Percentiles rank a stretch among this genome's conserved stretches.
phyloP scores from a whole-genome alignment of 2,329 filamentous ascomycete genomes.

The Erysiphe neolycopersici region DNA sequence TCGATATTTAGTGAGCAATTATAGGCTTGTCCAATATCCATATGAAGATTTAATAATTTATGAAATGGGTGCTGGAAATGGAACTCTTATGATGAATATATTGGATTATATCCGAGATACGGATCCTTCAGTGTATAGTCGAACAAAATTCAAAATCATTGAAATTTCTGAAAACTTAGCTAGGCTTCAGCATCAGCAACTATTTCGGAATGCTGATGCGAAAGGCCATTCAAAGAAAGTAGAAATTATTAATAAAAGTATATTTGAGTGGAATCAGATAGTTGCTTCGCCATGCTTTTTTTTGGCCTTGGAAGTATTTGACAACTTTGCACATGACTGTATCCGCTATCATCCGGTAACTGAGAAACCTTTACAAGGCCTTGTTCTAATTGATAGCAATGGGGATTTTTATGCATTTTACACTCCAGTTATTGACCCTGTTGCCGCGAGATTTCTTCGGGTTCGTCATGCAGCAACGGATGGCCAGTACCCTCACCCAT shows the following conservation, averaged over 20 bases:
- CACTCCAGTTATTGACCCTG: constrained; percentile 49
- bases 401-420: constrained; percentile 96
- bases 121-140: constrained; percentile 76
- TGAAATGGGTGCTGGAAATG: constrained; percentile 94
- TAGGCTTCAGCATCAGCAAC: constrained; percentile 43
- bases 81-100: constrained; percentile 94
- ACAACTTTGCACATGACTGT: constrained; percentile 91
- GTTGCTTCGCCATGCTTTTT: constrained; percentile 94
- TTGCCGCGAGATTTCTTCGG: constrained; percentile 57
- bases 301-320: constrained; percentile 89
- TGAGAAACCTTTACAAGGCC: constrained; percentile 62
- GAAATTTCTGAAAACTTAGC: constrained; percentile 76
- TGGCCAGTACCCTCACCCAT: constrained; percentile 30
- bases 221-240: constrained; percentile 63
- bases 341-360: constrained; percentile 72
- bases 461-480: constrained; percentile 55
- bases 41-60: constrained; percentile 96
- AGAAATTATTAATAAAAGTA: constrained; percentile 79
- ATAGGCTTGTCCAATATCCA: constrained; percentile 77
- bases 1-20: constrained; percentile 87
- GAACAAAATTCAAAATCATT: constrained; percentile 85
- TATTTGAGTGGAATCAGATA: constrained; percentile 78
- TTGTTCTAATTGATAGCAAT: constrained; percentile 56
- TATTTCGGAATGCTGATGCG: constrained; percentile 36
- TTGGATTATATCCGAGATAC: constrained; percentile 81